Percentiles rank a stretch among this genome's conserved stretches.
Evolutionary conservation across 176 grass and related monocot genomes (phyloP).

Genomic region (Elymus sibiricus): DNA sequence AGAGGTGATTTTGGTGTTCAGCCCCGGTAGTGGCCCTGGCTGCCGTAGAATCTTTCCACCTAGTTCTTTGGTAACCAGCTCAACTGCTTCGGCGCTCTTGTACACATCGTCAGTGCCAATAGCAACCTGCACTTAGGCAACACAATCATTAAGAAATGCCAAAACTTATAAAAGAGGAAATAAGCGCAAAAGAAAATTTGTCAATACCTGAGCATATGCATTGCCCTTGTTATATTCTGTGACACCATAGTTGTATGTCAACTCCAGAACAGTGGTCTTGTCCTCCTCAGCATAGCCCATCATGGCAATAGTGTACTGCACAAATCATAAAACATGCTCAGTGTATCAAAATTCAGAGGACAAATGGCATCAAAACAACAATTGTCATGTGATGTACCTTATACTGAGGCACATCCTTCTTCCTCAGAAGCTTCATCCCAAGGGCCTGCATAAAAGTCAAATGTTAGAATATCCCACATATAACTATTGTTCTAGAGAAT

Average conservation of each 20-base stretch:
- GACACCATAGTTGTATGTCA: constrained; percentile 94
- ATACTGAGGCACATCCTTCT: constrained; percentile 78
- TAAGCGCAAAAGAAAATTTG: background rate
- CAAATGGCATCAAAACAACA: background rate
- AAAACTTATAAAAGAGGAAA: background rate
- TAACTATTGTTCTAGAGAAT: background rate
- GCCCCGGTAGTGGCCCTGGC: constrained; percentile 75
- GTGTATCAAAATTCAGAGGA: constrained; percentile 3
- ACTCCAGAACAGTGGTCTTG: constrained; percentile 80
- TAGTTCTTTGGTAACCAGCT: constrained; percentile 70
- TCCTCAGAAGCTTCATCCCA: constrained; percentile 93
- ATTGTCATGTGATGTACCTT: constrained; percentile 49
- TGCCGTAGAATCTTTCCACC: constrained; percentile 88
- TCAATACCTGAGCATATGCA: constrained; percentile 88
- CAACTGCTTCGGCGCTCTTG: constrained; percentile 74
- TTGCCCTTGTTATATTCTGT: constrained; percentile 95
- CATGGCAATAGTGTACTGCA: constrained; percentile 88
- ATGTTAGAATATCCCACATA: background rate
- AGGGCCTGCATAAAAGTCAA: constrained; percentile 54
- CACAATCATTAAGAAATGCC: background rate
- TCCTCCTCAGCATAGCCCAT: constrained; percentile 83
- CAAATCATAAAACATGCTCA: constrained; percentile 25
- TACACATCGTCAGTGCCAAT: constrained; percentile 97
- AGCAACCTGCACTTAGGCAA: constrained; percentile 50
- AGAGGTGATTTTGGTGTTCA: constrained; percentile 89